phyloP scores from a whole-genome alignment of 768 basidiomycete species.

The Lyophyllum atratum region DNA sequence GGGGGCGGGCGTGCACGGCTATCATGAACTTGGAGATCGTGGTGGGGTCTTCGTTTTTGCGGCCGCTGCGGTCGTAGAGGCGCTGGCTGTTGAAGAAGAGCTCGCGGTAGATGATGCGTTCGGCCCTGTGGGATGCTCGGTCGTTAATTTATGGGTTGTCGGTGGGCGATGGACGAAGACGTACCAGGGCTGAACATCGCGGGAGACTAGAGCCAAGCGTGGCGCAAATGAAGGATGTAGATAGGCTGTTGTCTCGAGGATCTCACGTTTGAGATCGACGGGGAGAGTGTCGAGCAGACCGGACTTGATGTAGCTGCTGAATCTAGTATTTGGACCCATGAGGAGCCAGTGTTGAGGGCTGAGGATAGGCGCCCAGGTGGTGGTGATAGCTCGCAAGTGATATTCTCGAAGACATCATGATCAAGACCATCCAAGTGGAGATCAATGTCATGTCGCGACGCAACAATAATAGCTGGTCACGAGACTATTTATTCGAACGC shows the following conservation, averaged over 20 bases:
- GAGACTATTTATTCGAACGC: neutral
- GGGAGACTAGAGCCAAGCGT: constrained; percentile 17
- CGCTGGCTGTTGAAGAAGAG: constrained; percentile 16
- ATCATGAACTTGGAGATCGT: constrained; percentile 7
- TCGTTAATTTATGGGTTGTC: neutral
- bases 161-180: neutral
- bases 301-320: constrained; percentile 13
- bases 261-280: constrained; percentile 20
- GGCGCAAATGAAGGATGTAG: constrained; percentile 8
- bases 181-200: constrained; percentile 18
- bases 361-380: neutral
- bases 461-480: neutral
- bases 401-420: neutral
- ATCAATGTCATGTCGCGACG: no score
- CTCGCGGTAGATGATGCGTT: constrained; percentile 20
- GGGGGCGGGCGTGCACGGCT: constrained; percentile 10
- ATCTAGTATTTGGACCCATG: constrained; percentile 7
- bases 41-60: neutral
- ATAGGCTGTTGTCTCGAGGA: constrained; percentile 17
- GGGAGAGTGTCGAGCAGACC: constrained; percentile 12
- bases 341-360: neutral
- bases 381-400: neutral
- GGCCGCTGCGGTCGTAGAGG: neutral
- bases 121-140: constrained; percentile 9
- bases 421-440: neutral